phyloP scores from a whole-genome alignment of 352 stramenopile genomes.

The Halophytophthora polymorphica region DNA sequence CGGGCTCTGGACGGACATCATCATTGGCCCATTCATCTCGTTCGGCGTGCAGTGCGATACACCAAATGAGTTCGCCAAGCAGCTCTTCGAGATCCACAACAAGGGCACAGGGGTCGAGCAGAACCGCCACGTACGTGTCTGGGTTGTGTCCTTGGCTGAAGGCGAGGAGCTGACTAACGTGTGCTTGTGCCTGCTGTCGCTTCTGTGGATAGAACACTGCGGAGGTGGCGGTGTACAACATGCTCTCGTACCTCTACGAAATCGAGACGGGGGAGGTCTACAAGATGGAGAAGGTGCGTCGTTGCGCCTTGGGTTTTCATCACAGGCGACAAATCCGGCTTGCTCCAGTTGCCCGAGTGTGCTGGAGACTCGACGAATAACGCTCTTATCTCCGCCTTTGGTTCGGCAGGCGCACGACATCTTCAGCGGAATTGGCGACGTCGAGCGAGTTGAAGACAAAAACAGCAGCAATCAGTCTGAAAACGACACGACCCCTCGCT shows the following conservation, averaged over 20 bases:
- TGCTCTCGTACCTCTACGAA: conserved; percentile 89
- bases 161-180: background rate
- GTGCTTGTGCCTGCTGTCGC: background rate
- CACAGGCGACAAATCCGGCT: no score
- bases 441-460: conserved; percentile 10
- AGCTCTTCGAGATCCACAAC: conserved; percentile 93
- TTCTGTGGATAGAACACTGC: conserved; percentile 70
- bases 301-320: background rate
- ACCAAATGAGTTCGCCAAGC: conserved; percentile 68
- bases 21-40: conserved; percentile 88
- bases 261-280: conserved; percentile 88
- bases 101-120: conserved; percentile 92
- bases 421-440: conserved; percentile 81
- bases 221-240: conserved; percentile 91
- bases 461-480: conserved; percentile 4
- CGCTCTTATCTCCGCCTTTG: background rate
- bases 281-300: conserved; percentile 78
- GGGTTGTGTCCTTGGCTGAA: background rate
- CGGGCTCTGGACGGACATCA: conserved; percentile 91
- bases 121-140: conserved; percentile 80
- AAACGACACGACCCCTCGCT: conserved; percentile 11
- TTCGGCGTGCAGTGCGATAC: conserved; percentile 87
- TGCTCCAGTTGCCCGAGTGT: background rate
- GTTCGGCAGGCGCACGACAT: conserved; percentile 62
- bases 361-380: conserved; percentile 17